Base-by-base conservation (phyloP, 495 filamentous ascomycete genomes). In the Peziza echinospora region DNA sequence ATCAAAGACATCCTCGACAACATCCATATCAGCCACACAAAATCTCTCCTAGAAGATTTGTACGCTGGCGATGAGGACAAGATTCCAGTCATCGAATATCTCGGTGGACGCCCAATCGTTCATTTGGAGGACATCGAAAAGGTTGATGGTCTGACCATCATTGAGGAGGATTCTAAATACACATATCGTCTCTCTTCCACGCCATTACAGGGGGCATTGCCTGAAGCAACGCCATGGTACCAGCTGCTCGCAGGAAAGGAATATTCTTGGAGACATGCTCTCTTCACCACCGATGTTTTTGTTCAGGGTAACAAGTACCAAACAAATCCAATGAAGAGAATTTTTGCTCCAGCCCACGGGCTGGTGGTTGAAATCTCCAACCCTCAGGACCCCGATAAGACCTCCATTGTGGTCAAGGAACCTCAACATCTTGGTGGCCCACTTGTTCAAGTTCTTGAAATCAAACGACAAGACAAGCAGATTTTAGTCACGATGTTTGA, bases 301-400 rank as follows among this genome's bases (percentile, higher is more conserved):
- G 81, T 96, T 19, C 89, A 99, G 64, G 89, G 84, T 11, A 77
- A 93, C 56, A 84, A 89, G 55, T 94, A 91, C 65, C 84, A 94
- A 65, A 89, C 83, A 25, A 96, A 97, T 62, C 89, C 89, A 1
- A 80, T 93, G 70, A 82, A 77, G 59, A 75, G 84, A 19, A 80
- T 96, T 42, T 86, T 94, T 49, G 76, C 81, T 10, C 89, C 89
- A 1, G 76, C 75, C 10, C 70, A 72, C 5, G 91, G 91, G 21
- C 74, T 96, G 64, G 75, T 83, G 37, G 84, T 97, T 28, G 86
- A 96, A 62, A 77, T 97, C 47, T 48, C 62, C n/a, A 60, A 84
- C 58, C 84, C 84, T 8, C 71, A 80, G 41, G 74, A 93, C 28
- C 76, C 84, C 11, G 59, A 71, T 43, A 80, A 80, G 63, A 93